A percentile compares a stretch with the other conserved stretches of the same genome.
phyloP scores from a whole-genome alignment of 2,329 filamentous ascomycete genomes.

The Penicillium sp. region DNA sequence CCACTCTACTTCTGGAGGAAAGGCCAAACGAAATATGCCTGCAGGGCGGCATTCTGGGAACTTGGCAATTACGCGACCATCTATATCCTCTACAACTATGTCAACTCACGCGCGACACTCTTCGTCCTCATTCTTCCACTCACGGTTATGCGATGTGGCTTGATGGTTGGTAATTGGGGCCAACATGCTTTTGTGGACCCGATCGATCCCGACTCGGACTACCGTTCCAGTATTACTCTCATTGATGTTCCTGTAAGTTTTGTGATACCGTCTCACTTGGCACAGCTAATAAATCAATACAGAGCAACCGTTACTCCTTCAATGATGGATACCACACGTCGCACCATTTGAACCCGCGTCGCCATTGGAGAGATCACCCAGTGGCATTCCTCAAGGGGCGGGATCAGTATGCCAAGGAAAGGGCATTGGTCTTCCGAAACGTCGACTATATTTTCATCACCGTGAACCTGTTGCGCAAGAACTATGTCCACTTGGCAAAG shows the following conservation, averaged over 20 bases:
- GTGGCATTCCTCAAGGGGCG: conserved; percentile 67
- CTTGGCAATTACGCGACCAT: conserved; percentile 53
- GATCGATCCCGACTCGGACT: conserved; percentile 70
- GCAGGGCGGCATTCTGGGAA: conserved; percentile 60
- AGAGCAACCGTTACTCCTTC: conserved; percentile 71
- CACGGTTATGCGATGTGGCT: conserved; percentile 59
- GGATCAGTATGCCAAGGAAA: conserved; percentile 59
- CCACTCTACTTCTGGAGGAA: conserved; percentile 68
- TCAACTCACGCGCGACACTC: conserved; percentile 53
- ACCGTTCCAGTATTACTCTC: conserved; percentile 71
- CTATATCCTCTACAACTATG: conserved; percentile 47
- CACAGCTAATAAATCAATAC: conserved; percentile 5
- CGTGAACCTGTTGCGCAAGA: conserved; percentile 61
- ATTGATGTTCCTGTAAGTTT: conserved; percentile 70
- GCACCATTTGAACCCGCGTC: conserved; percentile 70
- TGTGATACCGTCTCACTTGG: not conserved
- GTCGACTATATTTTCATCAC: conserved; percentile 79
- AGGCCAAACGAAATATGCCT: conserved; percentile 52
- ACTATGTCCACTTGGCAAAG: conserved; percentile 65
- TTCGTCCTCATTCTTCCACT: conserved; percentile 67
- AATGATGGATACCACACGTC: conserved; percentile 58
- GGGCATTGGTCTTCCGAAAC: conserved; percentile 72
- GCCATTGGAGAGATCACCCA: conserved; percentile 79
- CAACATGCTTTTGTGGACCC: conserved; percentile 78
- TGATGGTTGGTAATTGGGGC: conserved; percentile 83